Evolutionary conservation across 2,329 filamentous ascomycete species (phyloP).

Genomic region (Akanthomyces uredinophilus): DNA sequence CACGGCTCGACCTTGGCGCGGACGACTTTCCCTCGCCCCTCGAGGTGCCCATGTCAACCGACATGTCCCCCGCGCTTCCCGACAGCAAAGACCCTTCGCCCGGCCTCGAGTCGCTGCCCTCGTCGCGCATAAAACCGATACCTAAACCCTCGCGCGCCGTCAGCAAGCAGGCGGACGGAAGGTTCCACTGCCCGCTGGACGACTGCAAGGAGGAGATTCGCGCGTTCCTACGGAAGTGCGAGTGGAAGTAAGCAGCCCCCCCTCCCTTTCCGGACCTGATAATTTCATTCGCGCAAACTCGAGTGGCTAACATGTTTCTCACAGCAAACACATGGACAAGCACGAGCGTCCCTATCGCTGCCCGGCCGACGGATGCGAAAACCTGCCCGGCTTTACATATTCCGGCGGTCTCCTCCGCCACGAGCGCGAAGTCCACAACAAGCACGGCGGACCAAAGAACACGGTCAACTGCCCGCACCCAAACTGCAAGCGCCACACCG

Average conservation of each 20-base stretch:
- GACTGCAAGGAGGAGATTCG: constrained; percentile 62
- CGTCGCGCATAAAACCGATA: constrained; percentile 46
- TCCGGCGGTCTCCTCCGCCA: constrained; percentile 84
- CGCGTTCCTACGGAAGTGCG: constrained; percentile 77
- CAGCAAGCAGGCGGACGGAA: constrained; percentile 63
- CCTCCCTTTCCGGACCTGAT: background rate
- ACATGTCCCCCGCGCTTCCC: constrained; percentile 28
- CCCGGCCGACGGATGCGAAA: constrained; percentile 74
- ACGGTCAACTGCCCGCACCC: constrained; percentile 78
- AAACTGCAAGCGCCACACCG: constrained; percentile 84
- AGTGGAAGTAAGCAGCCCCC: constrained; percentile 75
- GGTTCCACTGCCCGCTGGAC: constrained; percentile 67
- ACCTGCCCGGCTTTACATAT: constrained; percentile 91
- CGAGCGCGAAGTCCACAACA: constrained; percentile 88
- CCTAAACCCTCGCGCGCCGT: constrained; percentile 54
- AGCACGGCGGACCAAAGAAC: constrained; percentile 83
- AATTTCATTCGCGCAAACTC: background rate
- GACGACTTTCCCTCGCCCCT: constrained; percentile 31
- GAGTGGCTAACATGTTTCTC: constrained; percentile 17
- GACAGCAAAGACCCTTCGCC: constrained; percentile 33
- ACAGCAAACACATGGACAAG: constrained; percentile 96
- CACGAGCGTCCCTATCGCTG: constrained; percentile 93
- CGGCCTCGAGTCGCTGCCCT: constrained; percentile 27
- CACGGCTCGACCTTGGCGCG: constrained; percentile 34
- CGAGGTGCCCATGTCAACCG: constrained; percentile 26